phyloP scores from a whole-genome alignment of 2,329 filamentous ascomycete genomes.

The Fusarium sp. region DNA sequence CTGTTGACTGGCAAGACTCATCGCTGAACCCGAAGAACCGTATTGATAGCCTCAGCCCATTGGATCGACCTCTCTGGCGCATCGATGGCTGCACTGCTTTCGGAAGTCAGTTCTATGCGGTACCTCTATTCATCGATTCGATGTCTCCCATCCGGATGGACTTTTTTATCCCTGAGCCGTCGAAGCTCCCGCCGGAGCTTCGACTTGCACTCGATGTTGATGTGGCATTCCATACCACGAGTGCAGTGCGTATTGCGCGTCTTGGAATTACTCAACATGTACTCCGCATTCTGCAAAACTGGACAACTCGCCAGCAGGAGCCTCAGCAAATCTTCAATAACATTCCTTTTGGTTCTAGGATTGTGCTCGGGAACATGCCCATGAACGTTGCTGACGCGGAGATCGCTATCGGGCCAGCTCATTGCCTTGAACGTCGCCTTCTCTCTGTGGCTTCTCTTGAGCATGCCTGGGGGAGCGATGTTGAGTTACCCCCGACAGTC shows the following conservation, averaged over 20 bases:
- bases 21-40: constrained; percentile 71
- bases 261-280: constrained; percentile 67
- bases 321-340: constrained; percentile 55
- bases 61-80: constrained; percentile 63
- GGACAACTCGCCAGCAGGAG: constrained; percentile 56
- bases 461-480: constrained; percentile 57
- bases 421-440: constrained; percentile 66
- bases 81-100: constrained; percentile 69
- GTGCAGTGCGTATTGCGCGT: constrained; percentile 59
- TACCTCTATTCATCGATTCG: constrained; percentile 63
- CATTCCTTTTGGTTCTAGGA: constrained; percentile 68
- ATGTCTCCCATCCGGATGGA: constrained; percentile 67
- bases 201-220: constrained; percentile 62
- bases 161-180: constrained; percentile 67
- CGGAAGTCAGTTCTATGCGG: constrained; percentile 68
- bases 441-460: constrained; percentile 58
- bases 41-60: constrained; percentile 66
- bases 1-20: constrained; percentile 60
- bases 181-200: constrained; percentile 55
- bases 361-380: constrained; percentile 66
- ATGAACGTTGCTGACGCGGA: constrained; percentile 60
- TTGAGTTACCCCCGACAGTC: constrained; percentile 60
- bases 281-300: constrained; percentile 65
- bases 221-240: constrained; percentile 67
- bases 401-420: constrained; percentile 62